phyloP scores from a whole-genome alignment of 2,329 filamentous ascomycete species.

The Colletotrichum cordylinicola region DNA sequence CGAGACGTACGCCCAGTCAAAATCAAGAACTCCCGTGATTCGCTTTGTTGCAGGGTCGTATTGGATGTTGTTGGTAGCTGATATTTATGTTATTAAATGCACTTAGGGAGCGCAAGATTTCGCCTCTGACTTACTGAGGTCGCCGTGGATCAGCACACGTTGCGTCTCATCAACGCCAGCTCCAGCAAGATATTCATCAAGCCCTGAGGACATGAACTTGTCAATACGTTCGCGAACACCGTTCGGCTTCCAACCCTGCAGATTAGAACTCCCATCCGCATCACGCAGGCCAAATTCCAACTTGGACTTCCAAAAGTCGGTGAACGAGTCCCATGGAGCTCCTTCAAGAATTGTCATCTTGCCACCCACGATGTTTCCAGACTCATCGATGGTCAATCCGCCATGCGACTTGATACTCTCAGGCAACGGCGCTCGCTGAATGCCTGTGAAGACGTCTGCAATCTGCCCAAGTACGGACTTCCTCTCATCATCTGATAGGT shows the following conservation, averaged over 20 bases:
- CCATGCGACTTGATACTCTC: slow-evolving; percentile 20
- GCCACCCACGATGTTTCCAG: slow-evolving; percentile 22
- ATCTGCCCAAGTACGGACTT: slow-evolving; percentile 25
- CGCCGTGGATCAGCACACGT: slow-evolving; percentile 28
- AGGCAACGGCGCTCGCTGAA: slow-evolving; percentile 25
- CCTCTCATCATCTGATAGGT: slow-evolving; percentile 9
- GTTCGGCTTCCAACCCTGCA: slow-evolving; percentile 26
- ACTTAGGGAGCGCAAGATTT: too few relatives aligned
- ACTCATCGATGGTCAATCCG: slow-evolving; percentile 24
- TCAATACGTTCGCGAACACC: slow-evolving; percentile 21
- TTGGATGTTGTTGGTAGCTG: slow-evolving; percentile 32
- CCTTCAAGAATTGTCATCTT: slow-evolving; percentile 16
- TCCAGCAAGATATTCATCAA: slow-evolving; percentile 8
- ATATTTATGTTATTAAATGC: too few relatives aligned
- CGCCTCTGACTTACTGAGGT: slow-evolving; percentile 28
- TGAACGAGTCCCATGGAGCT: slow-evolving; percentile 25
- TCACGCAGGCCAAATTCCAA: slow-evolving; percentile 9
- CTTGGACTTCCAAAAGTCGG: slow-evolving; percentile 17
- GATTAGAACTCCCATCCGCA: slow-evolving; percentile 9
- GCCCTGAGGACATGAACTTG: slow-evolving; percentile 15
- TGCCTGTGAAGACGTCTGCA: slow-evolving; percentile 22
- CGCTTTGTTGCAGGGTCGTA: slow-evolving; percentile 24
- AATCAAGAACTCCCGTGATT: slow-evolving; percentile 32
- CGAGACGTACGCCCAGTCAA: slow-evolving; percentile 28
- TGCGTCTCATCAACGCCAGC: slow-evolving; percentile 18